phyloP scores from a whole-genome alignment of 306 rosid species.

The Quercus dentata region DNA sequence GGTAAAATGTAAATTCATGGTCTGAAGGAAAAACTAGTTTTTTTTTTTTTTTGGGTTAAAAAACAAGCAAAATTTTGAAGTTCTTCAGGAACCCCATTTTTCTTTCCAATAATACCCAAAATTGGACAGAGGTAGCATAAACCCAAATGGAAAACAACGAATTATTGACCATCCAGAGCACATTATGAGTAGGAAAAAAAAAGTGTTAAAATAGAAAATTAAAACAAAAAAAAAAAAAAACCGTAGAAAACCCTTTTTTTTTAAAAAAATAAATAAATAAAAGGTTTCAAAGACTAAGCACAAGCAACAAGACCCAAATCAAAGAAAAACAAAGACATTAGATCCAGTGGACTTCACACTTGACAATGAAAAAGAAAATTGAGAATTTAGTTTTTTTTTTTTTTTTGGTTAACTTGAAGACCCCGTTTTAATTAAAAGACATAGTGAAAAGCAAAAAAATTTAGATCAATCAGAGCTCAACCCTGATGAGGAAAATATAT shows the following conservation, averaged over 20 bases:
- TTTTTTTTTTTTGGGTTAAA: neutral
- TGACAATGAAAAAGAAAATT: neutral
- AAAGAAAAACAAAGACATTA: neutral
- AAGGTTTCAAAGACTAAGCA: neutral
- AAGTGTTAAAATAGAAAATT: neutral
- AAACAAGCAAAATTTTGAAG: neutral
- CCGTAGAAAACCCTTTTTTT: neutral
- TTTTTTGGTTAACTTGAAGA: too few relatives aligned
- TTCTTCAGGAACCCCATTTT: neutral
- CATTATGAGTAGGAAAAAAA: neutral
- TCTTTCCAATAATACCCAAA: neutral
- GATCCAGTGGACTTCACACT: neutral
- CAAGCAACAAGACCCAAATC: neutral
- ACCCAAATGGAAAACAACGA: neutral
- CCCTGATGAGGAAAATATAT: neutral
- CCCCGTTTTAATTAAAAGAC: too few relatives aligned
- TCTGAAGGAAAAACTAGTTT: neutral
- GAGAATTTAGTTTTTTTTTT: too few relatives aligned
- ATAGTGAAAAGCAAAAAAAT: neutral
- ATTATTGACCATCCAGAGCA: neutral
- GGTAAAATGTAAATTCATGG: neutral
- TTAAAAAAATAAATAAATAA: too few relatives aligned
- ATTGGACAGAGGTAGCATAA: neutral
- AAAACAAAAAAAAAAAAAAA: neutral
- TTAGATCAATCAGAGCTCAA: neutral